Base-by-base conservation (phyloP, 257 asterid genomes). In the Datura wrightii region DNA sequence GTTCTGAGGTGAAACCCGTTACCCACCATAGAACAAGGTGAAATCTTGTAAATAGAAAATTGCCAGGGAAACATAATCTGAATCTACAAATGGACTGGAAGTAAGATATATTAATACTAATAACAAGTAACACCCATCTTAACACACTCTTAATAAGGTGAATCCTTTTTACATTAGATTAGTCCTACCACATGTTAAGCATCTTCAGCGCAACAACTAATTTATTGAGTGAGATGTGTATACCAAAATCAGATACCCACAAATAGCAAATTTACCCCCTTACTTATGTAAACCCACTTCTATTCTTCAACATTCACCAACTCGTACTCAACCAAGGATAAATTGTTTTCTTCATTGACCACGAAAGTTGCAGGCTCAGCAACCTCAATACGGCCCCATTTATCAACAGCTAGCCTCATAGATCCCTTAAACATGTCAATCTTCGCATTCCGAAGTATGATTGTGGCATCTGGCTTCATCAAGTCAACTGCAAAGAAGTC, bases 371-470 rank as follows among this genome's bases (percentile, higher is more conserved):
- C 97, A 10, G 95, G 97, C 67, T 93, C 97, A 5, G 94, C 87
- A 36, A 84, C 91, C 91, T 94, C 97, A 82, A 93, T 86, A 9
- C 90, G 98, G 37, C 98, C 98, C 98, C 98, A 92, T 79, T 92
- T 94, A 76, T 94, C 98, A 46, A 94, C 97, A 10, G 92, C 93
- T 39, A 92, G 90, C 92, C 97, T 90, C 98, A 94, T 94, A 19
- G 94, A 92, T 34, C 93, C 92, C 92, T 94, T 94, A 84, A 94
- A 94, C 95, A 94, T 92, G 89, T 94, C 98, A 13, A 94, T 92
- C 87, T 92, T 94, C 3, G 97, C 95, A 82, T 93, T 92, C 46
- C 95, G 92, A 52, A 94, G 91, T 67, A 93, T 88, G 54, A 93
- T 90, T 1, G 94, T 91, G 42, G 90, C 85, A 19, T 91, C 92